phyloP scores from a whole-genome alignment of 768 basidiomycete species.

The Nidularia sp. region DNA sequence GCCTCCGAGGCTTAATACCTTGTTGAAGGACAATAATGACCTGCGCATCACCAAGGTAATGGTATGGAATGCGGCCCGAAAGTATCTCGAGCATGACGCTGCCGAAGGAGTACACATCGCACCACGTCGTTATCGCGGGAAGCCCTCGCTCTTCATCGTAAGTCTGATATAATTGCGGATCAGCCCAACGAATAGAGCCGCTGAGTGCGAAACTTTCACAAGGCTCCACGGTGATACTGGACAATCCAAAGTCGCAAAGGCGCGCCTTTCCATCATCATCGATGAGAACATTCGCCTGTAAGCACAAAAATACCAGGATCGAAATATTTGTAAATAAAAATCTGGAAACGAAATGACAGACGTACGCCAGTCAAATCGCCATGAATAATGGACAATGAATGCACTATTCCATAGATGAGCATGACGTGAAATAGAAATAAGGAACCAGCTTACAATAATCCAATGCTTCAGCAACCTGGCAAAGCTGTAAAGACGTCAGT shows the following conservation, averaged over 20 bases:
- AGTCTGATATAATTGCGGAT: conserved; percentile 31
- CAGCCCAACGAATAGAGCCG: conserved; percentile 47
- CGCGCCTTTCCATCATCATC: conserved; percentile 34
- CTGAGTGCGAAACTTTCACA: not conserved
- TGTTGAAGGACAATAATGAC: conserved; percentile 38
- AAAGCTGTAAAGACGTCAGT: conserved; percentile 19
- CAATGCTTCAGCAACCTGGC: conserved; percentile 33
- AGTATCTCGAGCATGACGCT: conserved; percentile 41
- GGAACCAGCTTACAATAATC: conserved; percentile 25
- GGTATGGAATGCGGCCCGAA: conserved; percentile 37
- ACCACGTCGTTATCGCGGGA: conserved; percentile 19
- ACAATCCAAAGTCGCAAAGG: conserved; percentile 44
- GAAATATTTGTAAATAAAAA: conserved; percentile 3
- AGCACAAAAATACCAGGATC: not conserved
- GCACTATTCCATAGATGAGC: conserved; percentile 19
- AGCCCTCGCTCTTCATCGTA: conserved; percentile 18
- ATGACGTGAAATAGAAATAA: not conserved
- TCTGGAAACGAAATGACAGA: not conserved
- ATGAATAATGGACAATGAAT: conserved; percentile 32
- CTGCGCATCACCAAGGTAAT: conserved; percentile 33
- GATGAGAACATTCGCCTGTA: conserved; percentile 43
- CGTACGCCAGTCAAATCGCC: conserved; percentile 39
- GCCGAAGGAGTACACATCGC: conserved; percentile 44
- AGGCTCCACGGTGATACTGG: conserved; percentile 27
- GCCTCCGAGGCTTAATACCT: conserved; percentile 35